A percentile compares a stretch with the other conserved stretches of the same genome.
Evolutionary conservation across 116 monocot species (phyloP).

Genomic region (Phalaenopsis hybrid): DNA sequence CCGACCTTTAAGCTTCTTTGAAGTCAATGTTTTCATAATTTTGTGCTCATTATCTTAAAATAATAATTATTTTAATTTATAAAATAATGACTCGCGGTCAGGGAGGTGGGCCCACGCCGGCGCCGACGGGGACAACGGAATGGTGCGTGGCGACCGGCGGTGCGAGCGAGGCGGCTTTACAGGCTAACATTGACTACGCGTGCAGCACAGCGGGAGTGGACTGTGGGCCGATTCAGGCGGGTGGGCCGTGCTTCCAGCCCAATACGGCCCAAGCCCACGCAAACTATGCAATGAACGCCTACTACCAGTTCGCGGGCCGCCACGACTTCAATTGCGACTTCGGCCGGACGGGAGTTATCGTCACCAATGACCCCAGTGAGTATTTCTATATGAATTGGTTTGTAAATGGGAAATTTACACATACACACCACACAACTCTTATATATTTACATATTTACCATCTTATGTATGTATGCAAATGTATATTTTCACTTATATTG

Average conservation of each 20-base stretch:
- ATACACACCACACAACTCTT: no score
- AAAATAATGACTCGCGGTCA: neutral
- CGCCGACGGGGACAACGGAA: neutral
- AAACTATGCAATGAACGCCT: slow-evolving; percentile 49
- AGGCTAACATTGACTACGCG: slow-evolving; percentile 51
- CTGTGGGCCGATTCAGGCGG: slow-evolving; percentile 32
- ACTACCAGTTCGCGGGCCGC: slow-evolving; percentile 28
- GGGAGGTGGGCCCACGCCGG: slow-evolving; percentile 7
- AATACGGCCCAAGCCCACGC: slow-evolving; percentile 35
- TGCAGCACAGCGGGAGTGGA: slow-evolving; percentile 42
- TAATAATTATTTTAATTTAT: no score
- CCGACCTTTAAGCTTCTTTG: neutral
- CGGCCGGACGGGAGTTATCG: slow-evolving; percentile 29
- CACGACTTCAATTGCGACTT: slow-evolving; percentile 43
- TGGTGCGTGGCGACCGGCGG: slow-evolving; percentile 53
- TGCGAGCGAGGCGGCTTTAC: slow-evolving; percentile 16
- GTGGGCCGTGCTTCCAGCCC: slow-evolving; percentile 41
- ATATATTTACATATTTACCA: no score
- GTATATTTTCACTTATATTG: no score
- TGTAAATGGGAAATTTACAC: no score
- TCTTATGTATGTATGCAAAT: no score
- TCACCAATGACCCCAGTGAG: slow-evolving; percentile 44
- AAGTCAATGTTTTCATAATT: neutral
- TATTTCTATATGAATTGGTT: neutral
- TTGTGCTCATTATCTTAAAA: no score